Conservation (phyloP, 139 green algal genomes). For the Chlamydomonas incerta region DNA sequence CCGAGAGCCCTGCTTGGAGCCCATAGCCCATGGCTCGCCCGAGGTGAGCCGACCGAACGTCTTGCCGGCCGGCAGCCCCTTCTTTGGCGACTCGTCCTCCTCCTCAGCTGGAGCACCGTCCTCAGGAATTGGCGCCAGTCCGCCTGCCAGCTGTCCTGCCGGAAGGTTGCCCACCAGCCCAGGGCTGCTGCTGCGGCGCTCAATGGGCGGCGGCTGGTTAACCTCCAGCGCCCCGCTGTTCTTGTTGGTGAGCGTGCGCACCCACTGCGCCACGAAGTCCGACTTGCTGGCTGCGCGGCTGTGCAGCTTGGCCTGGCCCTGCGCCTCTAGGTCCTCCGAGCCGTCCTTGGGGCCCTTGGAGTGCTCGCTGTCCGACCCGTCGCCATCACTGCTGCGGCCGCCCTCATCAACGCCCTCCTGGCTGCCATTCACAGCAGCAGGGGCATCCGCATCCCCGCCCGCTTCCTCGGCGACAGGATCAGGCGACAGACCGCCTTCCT, state of each 20-base stretch:
- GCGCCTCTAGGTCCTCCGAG: not conserved
- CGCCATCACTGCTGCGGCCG: not conserved
- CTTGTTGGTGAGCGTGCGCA: conserved; percentile 1
- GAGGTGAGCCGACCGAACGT: not conserved
- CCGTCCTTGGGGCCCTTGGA: not conserved
- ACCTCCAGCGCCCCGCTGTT: not conserved
- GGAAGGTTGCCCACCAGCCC: no score
- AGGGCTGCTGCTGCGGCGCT: no score
- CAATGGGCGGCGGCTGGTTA: no score
- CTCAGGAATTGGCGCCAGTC: not conserved
- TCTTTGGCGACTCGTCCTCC: no score
- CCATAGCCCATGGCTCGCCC: not conserved
- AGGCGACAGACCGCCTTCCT: not conserved
- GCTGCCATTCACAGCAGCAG: no score
- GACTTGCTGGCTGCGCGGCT: conserved; percentile 11
- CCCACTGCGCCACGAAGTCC: conserved; percentile 38
- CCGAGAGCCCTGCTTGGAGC: not conserved
- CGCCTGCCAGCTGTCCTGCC: no score
- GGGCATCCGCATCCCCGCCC: no score
- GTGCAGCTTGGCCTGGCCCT: conserved; percentile 17
- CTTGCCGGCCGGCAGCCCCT: not conserved
- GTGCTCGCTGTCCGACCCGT: not conserved
- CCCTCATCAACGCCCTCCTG: not conserved
- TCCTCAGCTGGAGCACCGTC: not conserved
- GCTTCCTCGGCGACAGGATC: not conserved